These are phyloP conservation scores for Pleurotus tuoliensis DNA, from an alignment of 768 basidiomycete genomes.

Conservation along the genomic window DNA sequence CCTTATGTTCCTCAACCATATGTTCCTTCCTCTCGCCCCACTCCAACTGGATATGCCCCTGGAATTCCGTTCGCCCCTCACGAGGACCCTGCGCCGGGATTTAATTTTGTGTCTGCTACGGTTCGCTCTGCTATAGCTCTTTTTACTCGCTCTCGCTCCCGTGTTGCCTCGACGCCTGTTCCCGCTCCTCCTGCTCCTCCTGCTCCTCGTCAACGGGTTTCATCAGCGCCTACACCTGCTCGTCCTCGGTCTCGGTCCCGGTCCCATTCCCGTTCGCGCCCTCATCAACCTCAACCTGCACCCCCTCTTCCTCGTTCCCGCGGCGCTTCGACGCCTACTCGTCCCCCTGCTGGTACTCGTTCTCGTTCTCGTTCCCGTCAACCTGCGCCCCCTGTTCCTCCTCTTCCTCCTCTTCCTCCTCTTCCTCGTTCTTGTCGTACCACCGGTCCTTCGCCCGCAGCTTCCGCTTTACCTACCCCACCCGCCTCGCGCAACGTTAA, in stretches of 20 bases:
- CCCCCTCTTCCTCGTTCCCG: background rate
- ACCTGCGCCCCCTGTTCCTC: too few species aligned
- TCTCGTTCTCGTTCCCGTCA: too few species aligned
- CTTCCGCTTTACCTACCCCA: too few species aligned
- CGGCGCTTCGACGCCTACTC: background rate
- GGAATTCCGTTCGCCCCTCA: background rate
- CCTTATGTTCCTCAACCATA: conserved; percentile 20
- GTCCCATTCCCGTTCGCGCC: background rate
- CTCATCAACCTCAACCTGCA: background rate
- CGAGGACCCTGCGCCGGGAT: background rate
- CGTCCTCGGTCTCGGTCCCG: background rate
- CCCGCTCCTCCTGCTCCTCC: background rate
- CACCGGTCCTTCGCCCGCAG: too few species aligned
- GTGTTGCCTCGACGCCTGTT: background rate
- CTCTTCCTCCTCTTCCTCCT: too few species aligned
- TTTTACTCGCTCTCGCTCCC: background rate
- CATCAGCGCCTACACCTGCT: background rate
- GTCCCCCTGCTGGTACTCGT: too few species aligned
- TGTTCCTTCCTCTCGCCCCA: background rate
- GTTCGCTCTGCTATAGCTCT: background rate
- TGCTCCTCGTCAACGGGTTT: background rate
- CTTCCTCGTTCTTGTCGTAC: too few species aligned
- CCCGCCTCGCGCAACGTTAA: too few species aligned
- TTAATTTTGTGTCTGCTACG: background rate
- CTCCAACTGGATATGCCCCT: background rate